Evolutionary conservation across 2,329 filamentous ascomycete species (phyloP).

Genomic region (Fusarium tricinctum): DNA sequence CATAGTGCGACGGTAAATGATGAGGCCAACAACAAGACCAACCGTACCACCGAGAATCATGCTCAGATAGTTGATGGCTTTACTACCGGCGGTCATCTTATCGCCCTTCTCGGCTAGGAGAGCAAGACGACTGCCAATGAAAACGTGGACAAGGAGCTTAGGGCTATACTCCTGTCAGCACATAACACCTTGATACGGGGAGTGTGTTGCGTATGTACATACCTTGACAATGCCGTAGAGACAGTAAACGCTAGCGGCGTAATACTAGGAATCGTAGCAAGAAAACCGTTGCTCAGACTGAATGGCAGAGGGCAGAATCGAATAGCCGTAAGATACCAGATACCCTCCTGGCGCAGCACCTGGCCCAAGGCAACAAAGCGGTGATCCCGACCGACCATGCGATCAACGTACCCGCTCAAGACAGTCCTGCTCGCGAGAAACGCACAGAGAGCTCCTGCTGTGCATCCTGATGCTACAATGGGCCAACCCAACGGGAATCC

Average conservation of each 20-base stretch:
- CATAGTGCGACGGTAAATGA: slow-evolving; percentile 85
- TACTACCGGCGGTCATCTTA: slow-evolving; percentile 83
- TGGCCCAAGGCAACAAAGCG: slow-evolving; percentile 90
- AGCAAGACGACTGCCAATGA: slow-evolving; percentile 88
- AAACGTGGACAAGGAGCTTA: slow-evolving; percentile 91
- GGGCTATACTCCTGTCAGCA: slow-evolving; percentile 64
- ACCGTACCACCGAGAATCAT: slow-evolving; percentile 80
- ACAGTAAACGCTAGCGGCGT: slow-evolving; percentile 80
- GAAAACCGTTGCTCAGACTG: slow-evolving; percentile 91
- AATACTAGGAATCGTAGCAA: slow-evolving; percentile 93
- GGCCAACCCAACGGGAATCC: slow-evolving; percentile 79
- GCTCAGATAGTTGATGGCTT: slow-evolving; percentile 84
- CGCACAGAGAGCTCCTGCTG: slow-evolving; percentile 81
- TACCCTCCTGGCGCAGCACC: slow-evolving; percentile 89
- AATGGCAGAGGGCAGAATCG: slow-evolving; percentile 93
- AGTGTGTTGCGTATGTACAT: slow-evolving; percentile 30
- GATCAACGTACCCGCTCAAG: slow-evolving; percentile 82
- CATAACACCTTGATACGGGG: background rate
- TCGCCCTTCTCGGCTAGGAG: slow-evolving; percentile 85
- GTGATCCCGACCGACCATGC: slow-evolving; percentile 84
- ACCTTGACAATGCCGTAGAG: slow-evolving; percentile 83
- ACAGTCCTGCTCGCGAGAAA: slow-evolving; percentile 87
- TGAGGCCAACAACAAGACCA: slow-evolving; percentile 81
- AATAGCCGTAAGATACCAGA: slow-evolving; percentile 91
- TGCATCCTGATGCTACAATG: slow-evolving; percentile 82